Base-by-base conservation (phyloP, 2,329 filamentous ascomycete genomes). In the Tolypocladium ophioglossoides region DNA sequence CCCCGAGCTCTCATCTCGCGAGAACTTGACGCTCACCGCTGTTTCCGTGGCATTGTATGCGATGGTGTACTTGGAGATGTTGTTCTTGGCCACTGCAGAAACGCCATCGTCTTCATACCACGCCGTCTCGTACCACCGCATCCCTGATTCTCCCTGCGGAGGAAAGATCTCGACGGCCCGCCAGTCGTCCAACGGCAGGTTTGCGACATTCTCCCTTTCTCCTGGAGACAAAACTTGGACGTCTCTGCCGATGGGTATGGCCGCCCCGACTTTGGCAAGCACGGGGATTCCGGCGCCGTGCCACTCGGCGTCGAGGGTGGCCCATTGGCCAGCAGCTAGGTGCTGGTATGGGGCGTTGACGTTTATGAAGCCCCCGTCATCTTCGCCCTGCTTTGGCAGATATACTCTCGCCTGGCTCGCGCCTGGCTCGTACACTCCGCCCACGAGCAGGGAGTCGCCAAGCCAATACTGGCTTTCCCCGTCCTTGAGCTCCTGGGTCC, bases 391-490 rank as follows among this genome's bases (percentile, higher is more conserved):
- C 51, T 57, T 67, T 1, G 85, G 85, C 0, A 88, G 75, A 59
- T 89, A 89, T 10, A 89, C 69, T 12, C 70, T 75, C 0, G 78
- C 80, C 12, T 24, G 67, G 74, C 2, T 74, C 72, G 4, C 80
- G 82, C 0, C 83, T 10, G 44, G 71, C 60, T 84, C 77, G 61
- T 85, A 89, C 0, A 89, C 83, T 5, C 85, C 85, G 2, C 83
- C 83, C 9, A 89, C 71, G 0, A 89, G 73, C 10, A 89, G 68
- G 0, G 77, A 74, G 53, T 86, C 82, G 12, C 86, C 86, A 27
- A 89, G 78, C 85, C 85, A 89, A 70, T 84, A 89, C 63, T 90
- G 85, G 79, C 79, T 59, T 89, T 48, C 44, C 18, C 44, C 86
- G 9, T 85, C 85, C 34, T 78, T 73, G 54, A 78, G 83, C 3